Evolutionary conservation across 805 yeast species (phyloP), one percentile per base, ranked within the genome.

Genomic region (Pichia insulana): DNA sequence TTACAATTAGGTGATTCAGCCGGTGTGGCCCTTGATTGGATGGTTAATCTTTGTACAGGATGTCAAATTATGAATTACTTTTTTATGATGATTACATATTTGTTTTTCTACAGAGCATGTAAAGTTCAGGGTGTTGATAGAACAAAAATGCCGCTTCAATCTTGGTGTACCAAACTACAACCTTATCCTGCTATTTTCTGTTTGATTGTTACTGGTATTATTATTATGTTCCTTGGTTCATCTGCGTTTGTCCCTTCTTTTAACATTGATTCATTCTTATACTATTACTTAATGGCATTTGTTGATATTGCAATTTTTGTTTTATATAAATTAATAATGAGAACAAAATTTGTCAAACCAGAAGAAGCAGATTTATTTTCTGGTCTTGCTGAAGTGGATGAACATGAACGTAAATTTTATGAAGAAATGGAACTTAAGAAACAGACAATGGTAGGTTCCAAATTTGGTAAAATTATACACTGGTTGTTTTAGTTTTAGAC

Each of bases 41-140:
- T 60, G 59, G 43, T 59, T 34, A 57, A 58, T 44, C 44, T 55
- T 41, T 47, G 54, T 45, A 57, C 62, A 4, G 62, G 59, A 47
- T 49, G 55, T 16, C 63, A 58, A 44, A 51, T 56, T 16, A 16
- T 50, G 34, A 59, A 59, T 36, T 59, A 58, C 30, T 46, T 55
- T 30, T 46, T 50, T 37, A 61, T 61, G 65, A 55, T 56, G 56
- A 62, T 73, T 38, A 75, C 83, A 17, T 84, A 77, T 54, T 49
- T 80, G 25, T 69, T 77, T 39, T 85, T 82, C 62, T 73, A 76
- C 59, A 69, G 71, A 45, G 88, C 83, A 2, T 72, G 80, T 52
- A 57, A 64, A 39, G 76, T 68, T 1, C 87, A 83, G 52, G 69
- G 70, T 16, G 49, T 74, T 18, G 73, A 67, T 58, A 69, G 76